phyloP scores from a whole-genome alignment of 768 basidiomycete genomes.

The Hypsizygus marmoreus region DNA sequence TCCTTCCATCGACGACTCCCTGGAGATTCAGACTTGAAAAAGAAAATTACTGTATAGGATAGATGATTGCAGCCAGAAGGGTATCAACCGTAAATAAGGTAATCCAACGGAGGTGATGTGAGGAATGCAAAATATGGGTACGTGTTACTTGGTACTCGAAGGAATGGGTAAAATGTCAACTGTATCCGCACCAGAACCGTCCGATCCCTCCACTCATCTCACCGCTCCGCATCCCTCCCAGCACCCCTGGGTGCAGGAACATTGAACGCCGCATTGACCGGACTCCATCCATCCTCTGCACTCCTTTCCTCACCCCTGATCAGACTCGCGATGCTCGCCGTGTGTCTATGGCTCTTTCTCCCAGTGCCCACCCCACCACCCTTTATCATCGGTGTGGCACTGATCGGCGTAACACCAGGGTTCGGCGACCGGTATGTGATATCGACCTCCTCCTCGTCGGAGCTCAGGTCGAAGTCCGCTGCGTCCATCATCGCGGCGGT shows the following conservation, averaged over 20 bases:
- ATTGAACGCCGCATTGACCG: slow-evolving; percentile 44
- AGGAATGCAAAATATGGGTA: no score
- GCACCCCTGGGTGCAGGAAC: no score
- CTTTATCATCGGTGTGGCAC: slow-evolving; percentile 24
- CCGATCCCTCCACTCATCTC: background rate
- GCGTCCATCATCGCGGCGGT: slow-evolving; percentile 40
- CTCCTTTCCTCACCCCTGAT: slow-evolving; percentile 74
- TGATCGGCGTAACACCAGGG: slow-evolving; percentile 35
- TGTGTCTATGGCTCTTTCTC: slow-evolving; percentile 65
- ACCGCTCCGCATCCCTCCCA: no score
- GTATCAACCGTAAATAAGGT: no score
- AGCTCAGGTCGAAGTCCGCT: slow-evolving; percentile 58
- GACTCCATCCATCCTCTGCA: slow-evolving; percentile 84
- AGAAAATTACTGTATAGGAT: no score
- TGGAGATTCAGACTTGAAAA: no score
- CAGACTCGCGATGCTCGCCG: slow-evolving; percentile 82
- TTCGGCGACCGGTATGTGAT: slow-evolving; percentile 73
- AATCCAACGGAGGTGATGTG: no score
- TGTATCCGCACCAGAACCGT: no score
- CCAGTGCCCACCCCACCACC: slow-evolving; percentile 23
- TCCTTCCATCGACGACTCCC: no score
- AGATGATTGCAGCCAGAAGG: no score
- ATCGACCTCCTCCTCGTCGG: slow-evolving; percentile 70
- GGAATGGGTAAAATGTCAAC: no score
- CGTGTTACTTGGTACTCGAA: no score